Conservation (phyloP, 208 protist genomes). For the Leishmania arabica region DNA sequence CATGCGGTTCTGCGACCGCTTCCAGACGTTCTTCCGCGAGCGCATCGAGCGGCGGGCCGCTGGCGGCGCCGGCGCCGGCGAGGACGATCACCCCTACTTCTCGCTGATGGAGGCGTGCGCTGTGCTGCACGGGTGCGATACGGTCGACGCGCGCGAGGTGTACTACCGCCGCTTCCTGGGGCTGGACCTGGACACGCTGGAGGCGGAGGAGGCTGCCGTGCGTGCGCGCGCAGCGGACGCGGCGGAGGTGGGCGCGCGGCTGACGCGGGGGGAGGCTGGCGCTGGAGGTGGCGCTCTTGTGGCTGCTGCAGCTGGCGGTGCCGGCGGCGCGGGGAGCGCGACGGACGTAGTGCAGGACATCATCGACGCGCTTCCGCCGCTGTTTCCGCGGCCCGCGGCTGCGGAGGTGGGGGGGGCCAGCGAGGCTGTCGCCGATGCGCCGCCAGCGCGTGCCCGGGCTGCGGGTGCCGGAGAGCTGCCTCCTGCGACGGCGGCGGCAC, state of each 20-base stretch:
- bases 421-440: neutral
- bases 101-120: constrained; percentile 91
- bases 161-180: constrained; percentile 71
- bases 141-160: constrained; percentile 52
- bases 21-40: constrained; percentile 74
- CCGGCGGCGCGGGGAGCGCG: constrained; percentile 12
- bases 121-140: constrained; percentile 81
- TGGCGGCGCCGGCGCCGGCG: constrained; percentile 17
- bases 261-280: neutral
- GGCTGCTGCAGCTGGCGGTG: neutral
- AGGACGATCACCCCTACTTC: constrained; percentile 68
- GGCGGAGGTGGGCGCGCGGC: constrained; percentile 22
- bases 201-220: constrained; percentile 50
- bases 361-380: constrained; percentile 35
- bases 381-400: constrained; percentile 19
- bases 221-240: constrained; percentile 45
- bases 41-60: constrained; percentile 24
- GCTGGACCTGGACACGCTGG: constrained; percentile 72
- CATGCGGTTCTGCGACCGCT: constrained; percentile 86
- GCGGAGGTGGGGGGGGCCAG: neutral
- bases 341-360: constrained; percentile 31
- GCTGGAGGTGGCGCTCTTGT: constrained; percentile 11
- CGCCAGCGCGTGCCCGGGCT: neutral
- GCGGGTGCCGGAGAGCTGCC: neutral
- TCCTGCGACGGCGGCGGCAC: neutral